phyloP scores from a whole-genome alignment of 371 early-diverging fungal species.

The Mycotypha africana region DNA sequence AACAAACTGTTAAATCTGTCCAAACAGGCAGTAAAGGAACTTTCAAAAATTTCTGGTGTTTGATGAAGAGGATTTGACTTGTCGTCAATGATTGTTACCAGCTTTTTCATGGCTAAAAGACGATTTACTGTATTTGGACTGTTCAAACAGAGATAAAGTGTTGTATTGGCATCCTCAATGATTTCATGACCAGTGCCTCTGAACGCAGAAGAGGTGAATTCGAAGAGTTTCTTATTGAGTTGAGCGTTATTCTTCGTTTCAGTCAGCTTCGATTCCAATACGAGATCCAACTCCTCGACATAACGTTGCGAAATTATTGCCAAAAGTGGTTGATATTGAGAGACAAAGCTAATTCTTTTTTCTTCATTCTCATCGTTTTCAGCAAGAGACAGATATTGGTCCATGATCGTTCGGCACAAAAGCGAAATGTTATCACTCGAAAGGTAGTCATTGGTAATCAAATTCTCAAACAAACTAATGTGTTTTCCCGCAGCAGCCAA shows the following conservation, averaged over 20 bases:
- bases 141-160: conserved; percentile 66
- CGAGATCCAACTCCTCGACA: conserved; percentile 48
- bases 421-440: conserved; percentile 37
- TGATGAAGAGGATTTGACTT: conserved; percentile 24
- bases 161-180: conserved; percentile 62
- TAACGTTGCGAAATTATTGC: conserved; percentile 51
- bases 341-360: conserved; percentile 23
- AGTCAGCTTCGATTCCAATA: conserved; percentile 42
- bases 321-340: conserved; percentile 31
- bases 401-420: conserved; percentile 35
- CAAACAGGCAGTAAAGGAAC: conserved; percentile 49
- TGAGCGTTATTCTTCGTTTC: conserved; percentile 15
- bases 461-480: conserved; percentile 31
- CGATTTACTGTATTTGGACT: conserved; percentile 60
- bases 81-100: conserved; percentile 45
- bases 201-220: conserved; percentile 54
- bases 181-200: conserved; percentile 62
- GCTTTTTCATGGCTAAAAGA: conserved; percentile 55
- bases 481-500: conserved; percentile 25
- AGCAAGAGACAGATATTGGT: conserved; percentile 33
- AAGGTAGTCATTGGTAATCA: conserved; percentile 36
- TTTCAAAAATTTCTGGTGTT: conserved; percentile 43
- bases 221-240: conserved; percentile 43
- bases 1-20: conserved; percentile 45
- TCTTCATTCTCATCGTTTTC: conserved; percentile 12